These are phyloP conservation scores for Talaromyces nanjingensis DNA, from an alignment of 495 filamentous ascomycete genomes.

Conservation along the genomic window DNA sequence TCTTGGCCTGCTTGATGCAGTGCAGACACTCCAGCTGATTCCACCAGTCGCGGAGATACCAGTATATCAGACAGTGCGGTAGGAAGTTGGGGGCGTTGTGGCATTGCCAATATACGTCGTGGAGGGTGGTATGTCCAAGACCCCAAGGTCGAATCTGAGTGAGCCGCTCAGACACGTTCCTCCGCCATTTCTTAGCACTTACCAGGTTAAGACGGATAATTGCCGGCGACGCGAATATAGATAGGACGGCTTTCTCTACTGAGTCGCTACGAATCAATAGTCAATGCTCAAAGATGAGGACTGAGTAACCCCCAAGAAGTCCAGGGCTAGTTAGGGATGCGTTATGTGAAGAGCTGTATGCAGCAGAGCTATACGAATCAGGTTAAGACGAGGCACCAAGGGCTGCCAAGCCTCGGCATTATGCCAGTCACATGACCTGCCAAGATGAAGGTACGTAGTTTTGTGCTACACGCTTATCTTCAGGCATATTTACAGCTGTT, in stretches of 20 bases:
- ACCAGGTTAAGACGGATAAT: background rate
- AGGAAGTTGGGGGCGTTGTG: background rate
- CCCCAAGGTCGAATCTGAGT: constrained; percentile 3
- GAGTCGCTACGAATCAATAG: background rate
- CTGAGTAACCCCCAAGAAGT: background rate
- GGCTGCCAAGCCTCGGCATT: background rate
- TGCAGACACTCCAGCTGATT: background rate
- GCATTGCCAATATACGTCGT: background rate
- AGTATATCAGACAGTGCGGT: background rate
- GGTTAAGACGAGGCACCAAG: background rate
- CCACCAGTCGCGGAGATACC: background rate
- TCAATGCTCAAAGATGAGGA: background rate
- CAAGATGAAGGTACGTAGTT: background rate
- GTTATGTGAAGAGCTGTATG: background rate
- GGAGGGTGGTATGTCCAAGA: background rate
- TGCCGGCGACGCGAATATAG: background rate
- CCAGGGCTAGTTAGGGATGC: background rate
- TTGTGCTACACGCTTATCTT: background rate
- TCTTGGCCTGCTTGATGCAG: background rate
- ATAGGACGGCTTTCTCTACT: background rate
- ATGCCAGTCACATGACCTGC: background rate
- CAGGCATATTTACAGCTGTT: background rate
- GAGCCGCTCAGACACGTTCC: background rate
- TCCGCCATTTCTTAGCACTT: background rate
- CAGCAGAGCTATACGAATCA: constrained; percentile 1